Evolutionary conservation across 2,329 filamentous ascomycete species (phyloP), one percentile per base, ranked within the genome.

Genomic region (Alternaria conjuncta): DNA sequence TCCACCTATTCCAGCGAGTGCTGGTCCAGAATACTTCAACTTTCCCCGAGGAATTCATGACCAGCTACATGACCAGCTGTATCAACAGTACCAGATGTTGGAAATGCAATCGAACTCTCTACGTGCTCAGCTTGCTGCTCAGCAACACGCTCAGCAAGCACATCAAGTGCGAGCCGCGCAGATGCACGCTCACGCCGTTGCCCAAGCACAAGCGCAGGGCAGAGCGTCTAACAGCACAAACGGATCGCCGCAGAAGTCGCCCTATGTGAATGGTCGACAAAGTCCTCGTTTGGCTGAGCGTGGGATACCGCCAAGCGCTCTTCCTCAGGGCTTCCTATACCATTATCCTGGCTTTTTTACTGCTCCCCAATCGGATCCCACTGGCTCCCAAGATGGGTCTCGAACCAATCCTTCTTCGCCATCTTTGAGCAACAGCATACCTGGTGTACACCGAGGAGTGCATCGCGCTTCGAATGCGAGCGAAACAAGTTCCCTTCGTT

Each of bases 361-460:
- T 28, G 78, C 76, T 10, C 58, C 76, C 3, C 81, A 82, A 47
- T 72, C 77, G 8, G 74, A 79, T 58, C 70, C 79, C 41, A 70
- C 76, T 32, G 59, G 59, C 47, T 74, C 76, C 46, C 78, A 82
- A 59, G 82, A 85, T 57, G 83, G 82, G 10, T 75, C 81, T 12
- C 78, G 79, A 46, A 84, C 83, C 12, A 84, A 84, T 63, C 83
- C 84, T 11, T 83, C 83, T 2, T 85, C 84, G 18, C 83, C 84
- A 8, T 84, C 83, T 6, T 68, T 84, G 18, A 78, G 79, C 50
- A 76, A 78, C 55, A 80, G 82, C 55, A 73, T 82, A 30, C 83
- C 84, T 15, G 75, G 79, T n/a, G 69, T 82, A 41, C 78, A 82
- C 28, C 71, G 82, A 64, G 77, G 78, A 18, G 75, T 78, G 2